Evolutionary conservation across 2,329 filamentous ascomycete genomes (phyloP), one percentile per base, ranked within the genome.

Genomic region (Sporothrix pseudoabietina): DNA sequence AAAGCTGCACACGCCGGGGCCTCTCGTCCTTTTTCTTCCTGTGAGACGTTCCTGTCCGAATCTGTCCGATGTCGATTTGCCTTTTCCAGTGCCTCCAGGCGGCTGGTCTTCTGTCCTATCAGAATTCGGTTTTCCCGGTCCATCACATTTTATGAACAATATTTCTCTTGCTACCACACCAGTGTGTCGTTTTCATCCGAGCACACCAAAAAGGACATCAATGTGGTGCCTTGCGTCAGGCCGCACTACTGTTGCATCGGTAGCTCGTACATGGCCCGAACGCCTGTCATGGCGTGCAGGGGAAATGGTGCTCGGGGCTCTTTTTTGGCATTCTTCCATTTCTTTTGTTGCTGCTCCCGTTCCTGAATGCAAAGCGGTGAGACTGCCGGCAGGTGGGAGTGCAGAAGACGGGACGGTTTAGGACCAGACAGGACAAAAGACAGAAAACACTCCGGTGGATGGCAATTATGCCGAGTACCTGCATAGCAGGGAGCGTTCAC

Each of bases 141-240:
- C 3, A 66, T 32, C 41, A 16, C 5, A 4, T 19, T 26, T 63
- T 19, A 9, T 22, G 19, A n/a, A n/a, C 19, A 1, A 22, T 7
- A n/a, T 22, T 66, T 16, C 6, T n/a, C 7, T n/a, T 39, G 10
- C 30, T 54, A 22, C 65, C 65, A 66, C 63, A 19, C 12, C 39
- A 12, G 5, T 19, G 12, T 10, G 3, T 12, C 2, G 7, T 22
- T 35, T 54, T 35, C 16, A 69, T 54, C 65, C 47, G 47, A 69
- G 65, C 65, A 30, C 39, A 2, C 32, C 5, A 14, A 4, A 19
- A 66, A 44, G 22, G 54, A 19, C 1, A 22, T 22, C 30, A 35
- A 19, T 52, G 65, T 54, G 26, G 65, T 69, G 39, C 65, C 65
- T 69, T 54, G 65, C 65, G 65, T 69, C 41, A 69, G 39, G 41